Conservation (phyloP, 495 filamentous ascomycete genomes). For the Penicillium canariense region DNA sequence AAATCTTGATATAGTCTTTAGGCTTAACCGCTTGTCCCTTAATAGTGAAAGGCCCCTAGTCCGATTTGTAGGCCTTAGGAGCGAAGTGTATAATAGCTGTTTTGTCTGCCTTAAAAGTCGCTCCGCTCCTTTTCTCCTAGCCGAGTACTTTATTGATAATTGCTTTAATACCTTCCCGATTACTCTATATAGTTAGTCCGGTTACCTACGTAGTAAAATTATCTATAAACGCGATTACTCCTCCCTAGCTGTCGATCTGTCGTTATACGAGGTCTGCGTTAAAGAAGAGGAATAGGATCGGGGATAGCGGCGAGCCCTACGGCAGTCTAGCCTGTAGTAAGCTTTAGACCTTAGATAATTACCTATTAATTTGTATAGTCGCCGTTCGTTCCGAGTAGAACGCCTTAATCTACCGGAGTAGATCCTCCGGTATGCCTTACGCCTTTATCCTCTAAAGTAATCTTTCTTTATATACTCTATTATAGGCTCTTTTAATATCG, state of each 20-base stretch:
- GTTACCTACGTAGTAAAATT: neutral
- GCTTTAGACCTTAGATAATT: constrained; percentile 11
- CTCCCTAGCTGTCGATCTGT: constrained; percentile 15
- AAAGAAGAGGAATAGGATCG: constrained; percentile 34
- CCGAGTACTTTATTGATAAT: constrained; percentile 20
- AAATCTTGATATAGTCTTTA: constrained; percentile 24
- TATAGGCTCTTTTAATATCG: neutral
- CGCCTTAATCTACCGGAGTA: constrained; percentile 32
- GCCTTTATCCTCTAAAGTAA: constrained; percentile 32
- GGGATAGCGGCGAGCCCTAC: constrained; percentile 33
- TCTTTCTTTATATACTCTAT: constrained; percentile 9
- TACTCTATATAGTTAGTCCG: neutral
- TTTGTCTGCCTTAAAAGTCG: constrained; percentile 28
- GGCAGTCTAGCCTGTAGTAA: constrained; percentile 22
- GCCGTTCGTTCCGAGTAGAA: constrained; percentile 28
- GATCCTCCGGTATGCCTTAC: constrained; percentile 26
- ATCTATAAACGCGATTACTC: constrained; percentile 19
- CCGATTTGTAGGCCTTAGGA: constrained; percentile 20
- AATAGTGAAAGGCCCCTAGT: constrained; percentile 23
- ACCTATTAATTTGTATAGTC: constrained; percentile 14
- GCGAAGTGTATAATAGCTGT: constrained; percentile 28
- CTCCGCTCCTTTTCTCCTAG: constrained; percentile 24
- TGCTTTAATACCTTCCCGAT: neutral
- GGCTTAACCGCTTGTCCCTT: constrained; percentile 25
- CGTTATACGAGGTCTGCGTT: constrained; percentile 27